phyloP scores from a whole-genome alignment of 2,329 filamentous ascomycete genomes.

The Alternaria alternata region DNA sequence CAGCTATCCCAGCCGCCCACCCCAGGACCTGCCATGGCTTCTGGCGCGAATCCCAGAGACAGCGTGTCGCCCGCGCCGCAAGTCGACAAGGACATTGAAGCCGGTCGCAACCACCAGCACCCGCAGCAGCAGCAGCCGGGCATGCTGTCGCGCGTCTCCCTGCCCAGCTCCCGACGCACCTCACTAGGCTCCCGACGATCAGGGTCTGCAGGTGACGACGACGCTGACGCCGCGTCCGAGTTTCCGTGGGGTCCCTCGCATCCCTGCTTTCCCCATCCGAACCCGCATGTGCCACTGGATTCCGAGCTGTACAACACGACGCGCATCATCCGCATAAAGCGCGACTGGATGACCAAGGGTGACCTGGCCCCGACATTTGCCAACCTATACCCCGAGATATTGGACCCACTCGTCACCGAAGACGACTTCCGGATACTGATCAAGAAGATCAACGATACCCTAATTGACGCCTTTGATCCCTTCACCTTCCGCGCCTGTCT shows the following conservation, averaged over 20 bases:
- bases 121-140: constrained; percentile 3
- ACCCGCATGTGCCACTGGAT: constrained; percentile 83
- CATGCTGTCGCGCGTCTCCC: constrained; percentile 27
- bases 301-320: constrained; percentile 79
- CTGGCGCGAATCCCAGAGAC: constrained; percentile 23
- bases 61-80: constrained; percentile 18
- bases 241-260: constrained; percentile 93
- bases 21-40: constrained; percentile 37
- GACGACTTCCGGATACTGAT: constrained; percentile 85
- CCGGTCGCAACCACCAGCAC: constrained; percentile 16
- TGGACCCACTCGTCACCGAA: constrained; percentile 86
- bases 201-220: constrained; percentile 16
- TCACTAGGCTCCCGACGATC: constrained; percentile 38
- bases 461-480: constrained; percentile 81
- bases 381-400: constrained; percentile 94
- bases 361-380: constrained; percentile 93
- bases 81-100: constrained; percentile 37
- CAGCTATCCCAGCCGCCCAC: constrained; percentile 36
- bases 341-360: constrained; percentile 90
- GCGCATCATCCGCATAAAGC: constrained; percentile 86
- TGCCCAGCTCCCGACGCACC: constrained; percentile 39
- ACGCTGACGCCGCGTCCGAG: constrained; percentile 55
- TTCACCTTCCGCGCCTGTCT: constrained; percentile 78
- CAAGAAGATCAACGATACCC: constrained; percentile 79
- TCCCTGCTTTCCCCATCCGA: constrained; percentile 92